Evolutionary conservation across 73 alveolate species (phyloP).

Genomic region (Uronychia setigera): DNA sequence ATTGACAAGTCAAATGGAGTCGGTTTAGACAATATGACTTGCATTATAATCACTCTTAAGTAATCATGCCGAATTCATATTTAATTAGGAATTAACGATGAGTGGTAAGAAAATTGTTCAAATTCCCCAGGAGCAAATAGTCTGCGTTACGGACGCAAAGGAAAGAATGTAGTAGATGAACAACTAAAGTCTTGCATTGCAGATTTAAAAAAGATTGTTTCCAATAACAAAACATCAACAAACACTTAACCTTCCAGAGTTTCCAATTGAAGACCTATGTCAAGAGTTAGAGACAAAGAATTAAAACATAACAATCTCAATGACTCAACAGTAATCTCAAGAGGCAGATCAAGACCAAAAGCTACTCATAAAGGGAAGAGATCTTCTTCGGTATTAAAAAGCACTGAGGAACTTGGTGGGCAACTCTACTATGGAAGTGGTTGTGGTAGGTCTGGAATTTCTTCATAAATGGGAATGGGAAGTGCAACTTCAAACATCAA

Average conservation of each 20-base stretch:
- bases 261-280: not conserved
- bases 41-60: slow-evolving; percentile 67
- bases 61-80: too few relatives aligned
- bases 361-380: not conserved
- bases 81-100: too few relatives aligned
- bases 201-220: too few relatives aligned
- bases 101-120: too few relatives aligned
- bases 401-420: not conserved
- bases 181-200: too few relatives aligned
- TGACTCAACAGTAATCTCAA: not conserved
- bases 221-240: too few relatives aligned
- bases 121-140: too few relatives aligned
- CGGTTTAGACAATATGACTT: slow-evolving; percentile 89
- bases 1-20: too few relatives aligned
- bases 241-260: too few relatives aligned
- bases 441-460: not conserved
- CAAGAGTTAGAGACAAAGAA: not conserved
- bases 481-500: not conserved
- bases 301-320: not conserved
- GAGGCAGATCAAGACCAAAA: not conserved
- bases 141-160: too few relatives aligned
- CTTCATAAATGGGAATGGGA: not conserved
- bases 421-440: not conserved
- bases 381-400: not conserved
- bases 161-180: too few relatives aligned